Evolutionary conservation across 169 alveolate species (phyloP), one percentile per base, ranked within the genome.

Genomic region (Eimeria necatrix): DNA sequence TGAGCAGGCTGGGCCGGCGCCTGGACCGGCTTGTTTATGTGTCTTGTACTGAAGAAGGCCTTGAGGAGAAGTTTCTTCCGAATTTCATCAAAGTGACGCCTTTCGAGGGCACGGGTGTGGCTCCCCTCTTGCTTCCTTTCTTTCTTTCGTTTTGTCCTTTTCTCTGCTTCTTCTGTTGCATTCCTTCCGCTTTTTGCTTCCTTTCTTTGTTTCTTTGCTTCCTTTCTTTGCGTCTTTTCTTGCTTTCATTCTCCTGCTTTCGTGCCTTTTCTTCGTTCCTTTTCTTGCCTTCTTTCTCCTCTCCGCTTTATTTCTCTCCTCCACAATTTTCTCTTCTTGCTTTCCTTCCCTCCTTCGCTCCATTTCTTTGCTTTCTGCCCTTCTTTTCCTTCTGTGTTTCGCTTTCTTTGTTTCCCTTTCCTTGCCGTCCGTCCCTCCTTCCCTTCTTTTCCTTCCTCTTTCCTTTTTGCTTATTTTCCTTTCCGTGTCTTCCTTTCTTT

Each of bases 11-110:
- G 56, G 99, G 99, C 64, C 95, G 99, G 53, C 94, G 97, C 78
- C 74, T 97, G 68, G 97, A 97, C 68, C 95, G 99, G 49, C 98
- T 98, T 12, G 94, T 98, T 48, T 94, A 97, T 52, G 94, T 98
- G 46, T 99, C 98, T 88, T 98, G 97, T 91, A 99, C 98, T 64
- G 87, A 93, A 46, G 94, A 92, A 70, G 97, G 98, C 4, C 97
- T 97, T 70, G 94, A 94, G 95, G 94, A 94, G 4, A n/a, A 60
- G 4, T 83, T 73, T 10, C 52, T 49, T 46, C 93, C 73, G 18
- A 91, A 90, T 73, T 91, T 91, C 70, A 91, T 91, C 90, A 53
- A 53, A 60, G 95, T 91, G 14, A 9, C 95, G 24, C 91, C 95
- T n/a, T 91, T 91, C 81, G 91, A 78, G 59, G 95, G 95, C 22